Evolutionary conservation across 1,139 yeast genomes (phyloP).

Genomic region (Blastobotrys arbuscula): DNA sequence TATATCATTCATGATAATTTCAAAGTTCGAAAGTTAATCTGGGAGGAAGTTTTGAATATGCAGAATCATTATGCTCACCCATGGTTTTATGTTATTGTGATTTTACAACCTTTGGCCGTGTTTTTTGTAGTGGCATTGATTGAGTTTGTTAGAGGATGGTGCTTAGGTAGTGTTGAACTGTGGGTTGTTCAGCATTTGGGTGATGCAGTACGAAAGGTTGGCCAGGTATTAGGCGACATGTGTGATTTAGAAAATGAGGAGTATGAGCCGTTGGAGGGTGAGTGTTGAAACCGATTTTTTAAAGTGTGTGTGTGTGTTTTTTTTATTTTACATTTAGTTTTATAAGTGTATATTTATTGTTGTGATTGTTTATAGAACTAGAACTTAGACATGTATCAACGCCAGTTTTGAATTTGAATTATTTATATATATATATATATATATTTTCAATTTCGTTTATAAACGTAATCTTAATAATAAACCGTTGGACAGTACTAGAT

Average conservation of each 20-base stretch:
- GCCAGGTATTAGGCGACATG: background rate
- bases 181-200: background rate
- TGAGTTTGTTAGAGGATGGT: background rate
- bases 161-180: background rate
- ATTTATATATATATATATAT: too few species aligned
- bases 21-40: background rate
- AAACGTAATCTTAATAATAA: too few species aligned
- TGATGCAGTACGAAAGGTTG: background rate
- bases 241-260: background rate
- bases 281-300: too few species aligned
- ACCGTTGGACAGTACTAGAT: too few species aligned
- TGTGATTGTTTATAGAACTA: too few species aligned
- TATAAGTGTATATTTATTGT: too few species aligned
- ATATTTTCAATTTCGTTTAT: too few species aligned
- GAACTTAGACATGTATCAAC: too few species aligned
- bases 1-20: conserved; percentile 5
- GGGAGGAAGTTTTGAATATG: background rate
- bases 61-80: background rate
- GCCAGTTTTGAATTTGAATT: too few species aligned
- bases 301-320: too few species aligned
- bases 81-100: background rate
- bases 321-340: too few species aligned
- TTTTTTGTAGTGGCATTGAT: background rate
- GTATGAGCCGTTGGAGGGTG: background rate
- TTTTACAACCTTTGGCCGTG: background rate